Base-by-base conservation (phyloP, 345 rosid genomes). In the Gossypium herbaceum region DNA sequence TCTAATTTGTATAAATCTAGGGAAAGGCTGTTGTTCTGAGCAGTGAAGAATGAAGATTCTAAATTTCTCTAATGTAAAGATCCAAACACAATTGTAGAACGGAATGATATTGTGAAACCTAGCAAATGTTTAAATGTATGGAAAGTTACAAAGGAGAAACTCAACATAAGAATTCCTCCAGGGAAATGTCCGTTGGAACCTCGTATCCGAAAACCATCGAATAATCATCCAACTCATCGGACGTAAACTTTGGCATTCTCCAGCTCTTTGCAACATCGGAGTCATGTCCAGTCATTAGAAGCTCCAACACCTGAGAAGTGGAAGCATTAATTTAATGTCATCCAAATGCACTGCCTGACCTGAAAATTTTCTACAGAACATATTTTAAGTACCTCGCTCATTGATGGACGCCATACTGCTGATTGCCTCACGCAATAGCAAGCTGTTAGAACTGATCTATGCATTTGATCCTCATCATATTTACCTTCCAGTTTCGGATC, bases 381-480 rank as follows among this genome's bases (percentile, higher is more conserved):
- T 24, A 22, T 29, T 45, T 39, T 65, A 20, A 55, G 15, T 77
- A 91, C 98, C 86, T 92, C 91, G 50, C 87, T 94, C 95, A 91
- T 92, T 8, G 92, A 84, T 62, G 97, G 97, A 56, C 98, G 88
- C 92, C 87, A 86, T 10, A 78, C 68, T 0, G 97, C 85, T 7
- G 97, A 88, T 71, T 92, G 97, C 77, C 94, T 83, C n/a, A 92
- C 89, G 24, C 98, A 94, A 56, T 83, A 86, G 51, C 92, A 90
- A 73, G 97, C 95, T 25, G 92, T 90, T 45, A 88, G 82, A 45
- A 90, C 79, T 68, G 88, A 80, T 62, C 86, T 87, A 34, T 83
- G 85, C 90, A 94, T 77, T 77, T 94, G 91, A 64, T 88, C 87
- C n/a, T 72, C 71, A 20, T 92, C 88, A 25, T 81, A 92, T 70